These are phyloP conservation scores for Sorghum bicolor DNA, from an alignment of 176 grass and related monocot genomes.

Conservation along the genomic window Sorghum_bicolor_NCBIv3 NC_012876.2:19522501-19523000, in stretches of 20 bases:
- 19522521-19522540: no score
- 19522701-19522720: no score
- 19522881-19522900: conserved; percentile 61
- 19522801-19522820: conserved; percentile 17
- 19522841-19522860: conserved; percentile 43
- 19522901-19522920: conserved; percentile 51
- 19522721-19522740: background rate
- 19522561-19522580: no score
- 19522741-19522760: background rate
- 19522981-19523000: conserved; percentile 58
- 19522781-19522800: background rate
- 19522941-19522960: conserved; percentile 66
- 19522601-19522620: no score
- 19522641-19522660: no score
- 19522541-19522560: no score
- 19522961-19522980: conserved; percentile 60
- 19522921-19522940: conserved; percentile 49
- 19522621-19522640: no score
- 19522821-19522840: conserved; percentile 30
- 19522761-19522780: conserved; percentile 6
- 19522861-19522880: conserved; percentile 49
- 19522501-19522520: no score
- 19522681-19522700: no score
- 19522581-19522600: no score
- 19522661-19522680: no score